Conservation (phyloP, 768 basidiomycete genomes). For the Psilocybe tampanensis region DNA sequence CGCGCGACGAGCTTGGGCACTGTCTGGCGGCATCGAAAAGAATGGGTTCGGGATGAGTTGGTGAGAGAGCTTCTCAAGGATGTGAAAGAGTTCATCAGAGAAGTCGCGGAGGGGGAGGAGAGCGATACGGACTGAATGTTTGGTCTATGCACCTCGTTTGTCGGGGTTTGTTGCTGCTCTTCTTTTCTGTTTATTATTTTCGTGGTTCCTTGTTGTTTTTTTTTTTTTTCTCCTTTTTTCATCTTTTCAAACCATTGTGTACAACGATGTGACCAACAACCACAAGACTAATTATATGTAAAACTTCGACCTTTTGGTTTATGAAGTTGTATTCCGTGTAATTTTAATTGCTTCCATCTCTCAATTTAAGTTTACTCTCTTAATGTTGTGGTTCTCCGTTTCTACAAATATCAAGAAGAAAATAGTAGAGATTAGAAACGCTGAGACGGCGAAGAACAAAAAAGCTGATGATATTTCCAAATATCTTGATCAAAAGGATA, state of each 20-base stretch:
- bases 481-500: too few relatives aligned
- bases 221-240: neutral
- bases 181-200: neutral
- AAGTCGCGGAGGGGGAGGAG: slow-evolving; percentile 44
- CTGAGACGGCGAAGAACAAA: too few relatives aligned
- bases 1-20: slow-evolving; percentile 78
- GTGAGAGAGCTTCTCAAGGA: slow-evolving; percentile 57
- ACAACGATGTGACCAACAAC: neutral
- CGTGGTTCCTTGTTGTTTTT: neutral
- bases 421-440: too few relatives aligned
- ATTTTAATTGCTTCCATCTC: neutral
- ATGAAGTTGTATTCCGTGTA: neutral
- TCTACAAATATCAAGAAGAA: too few relatives aligned
- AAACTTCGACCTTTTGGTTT: neutral
- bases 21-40: slow-evolving; percentile 80
- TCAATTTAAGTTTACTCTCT: too few relatives aligned
- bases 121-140: slow-evolving; percentile 17
- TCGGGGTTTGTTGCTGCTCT: neutral
- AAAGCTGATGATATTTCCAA: too few relatives aligned
- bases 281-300: neutral
- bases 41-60: slow-evolving; percentile 81
- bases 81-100: slow-evolving; percentile 68
- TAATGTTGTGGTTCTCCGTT: too few relatives aligned
- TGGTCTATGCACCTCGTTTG: too few relatives aligned
- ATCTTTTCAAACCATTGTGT: neutral